Evolutionary conservation across 768 basidiomycete species (phyloP), one percentile per base, ranked within the genome.

Genomic region (Roridomyces roridus): DNA sequence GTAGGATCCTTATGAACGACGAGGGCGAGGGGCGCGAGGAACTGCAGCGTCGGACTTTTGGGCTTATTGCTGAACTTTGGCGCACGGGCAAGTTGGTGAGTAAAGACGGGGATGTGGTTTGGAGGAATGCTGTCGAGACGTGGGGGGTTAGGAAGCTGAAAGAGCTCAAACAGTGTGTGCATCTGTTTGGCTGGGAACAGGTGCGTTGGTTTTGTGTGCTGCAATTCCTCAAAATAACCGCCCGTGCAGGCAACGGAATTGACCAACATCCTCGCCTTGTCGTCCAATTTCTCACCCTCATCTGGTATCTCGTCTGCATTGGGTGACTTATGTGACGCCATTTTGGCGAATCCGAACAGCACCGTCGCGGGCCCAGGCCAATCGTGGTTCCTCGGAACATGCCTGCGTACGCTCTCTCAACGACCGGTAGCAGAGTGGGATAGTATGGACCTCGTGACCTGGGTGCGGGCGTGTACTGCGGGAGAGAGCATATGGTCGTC

Each of bases 351-450:
- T 5, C 35, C 34, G 0, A 72, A 74, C 47, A 70, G 67, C n/a
- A 68, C 70, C 11, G 59, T 62, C 37, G 69, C 49, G 39, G 11
- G 69, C 72, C 41, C 72, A 12, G 84, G 80, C 46, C 68, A 77
- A 3, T 76, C 83, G 2, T 86, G 85, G 80, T 77, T 84, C 1
- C 61, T 91, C 15, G 84, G 85, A n/a, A 64, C 75, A n/a, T 89
- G 85, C 57, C 74, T 91, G 73, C 71, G 74, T 1, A 74, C 79
- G 9, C 73, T 93, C 3, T 73, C 83, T 0, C 75, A 70, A 52
- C 72, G 79, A 12, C 68, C 78, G 17, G 37, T 64, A 1, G 58
- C 66, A 4, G 80, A 84, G 60, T 88, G 87, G 85, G 69, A 71
- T 4, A 65, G 72, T 25, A 74, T 84, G 1, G 80, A 89, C 49